These are phyloP conservation scores for Nicotiana tomentosiformis DNA, from an alignment of 257 asterid genomes.

Conservation along the genomic window DNA sequence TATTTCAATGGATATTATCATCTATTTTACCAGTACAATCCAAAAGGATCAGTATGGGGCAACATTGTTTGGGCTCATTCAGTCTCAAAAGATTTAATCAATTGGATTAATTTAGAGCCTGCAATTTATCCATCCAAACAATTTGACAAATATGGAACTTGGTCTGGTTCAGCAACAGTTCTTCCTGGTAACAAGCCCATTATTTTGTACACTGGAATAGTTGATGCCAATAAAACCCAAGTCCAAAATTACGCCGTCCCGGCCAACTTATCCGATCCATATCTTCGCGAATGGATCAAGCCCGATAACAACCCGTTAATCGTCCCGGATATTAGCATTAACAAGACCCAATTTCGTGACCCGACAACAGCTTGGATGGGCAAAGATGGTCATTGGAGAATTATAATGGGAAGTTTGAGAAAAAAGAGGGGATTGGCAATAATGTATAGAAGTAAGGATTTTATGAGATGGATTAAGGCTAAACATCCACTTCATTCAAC, in stretches of 20 bases:
- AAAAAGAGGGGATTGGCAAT: constrained; percentile 23
- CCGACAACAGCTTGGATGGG: constrained; percentile 57
- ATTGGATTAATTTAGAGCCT: constrained; percentile 33
- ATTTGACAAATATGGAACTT: constrained; percentile 35
- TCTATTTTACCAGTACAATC: constrained; percentile 46
- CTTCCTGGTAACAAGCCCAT: constrained; percentile 38
- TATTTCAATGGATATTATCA: constrained; percentile 42
- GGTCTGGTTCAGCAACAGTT: constrained; percentile 51
- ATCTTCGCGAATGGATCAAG: constrained; percentile 38
- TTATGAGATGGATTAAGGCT: constrained; percentile 38
- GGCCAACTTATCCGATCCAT: constrained; percentile 36
- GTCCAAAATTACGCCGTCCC: constrained; percentile 48
- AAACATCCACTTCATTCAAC: constrained; percentile 37
- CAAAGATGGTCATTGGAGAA: constrained; percentile 38
- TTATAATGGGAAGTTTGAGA: constrained; percentile 22
- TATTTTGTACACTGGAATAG: constrained; percentile 42
- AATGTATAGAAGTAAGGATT: constrained; percentile 35
- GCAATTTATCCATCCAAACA: constrained; percentile 37
- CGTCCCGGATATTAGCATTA: constrained; percentile 10
- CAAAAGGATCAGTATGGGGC: constrained; percentile 46
- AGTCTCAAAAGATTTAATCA: constrained; percentile 37
- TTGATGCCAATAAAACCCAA: constrained; percentile 24
- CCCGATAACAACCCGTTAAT: constrained; percentile 43
- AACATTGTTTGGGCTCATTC: constrained; percentile 49
- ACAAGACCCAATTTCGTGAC: constrained; percentile 42